phyloP scores from a whole-genome alignment of 2,329 filamentous ascomycete species.

The Trichoderma atroviride region DNA sequence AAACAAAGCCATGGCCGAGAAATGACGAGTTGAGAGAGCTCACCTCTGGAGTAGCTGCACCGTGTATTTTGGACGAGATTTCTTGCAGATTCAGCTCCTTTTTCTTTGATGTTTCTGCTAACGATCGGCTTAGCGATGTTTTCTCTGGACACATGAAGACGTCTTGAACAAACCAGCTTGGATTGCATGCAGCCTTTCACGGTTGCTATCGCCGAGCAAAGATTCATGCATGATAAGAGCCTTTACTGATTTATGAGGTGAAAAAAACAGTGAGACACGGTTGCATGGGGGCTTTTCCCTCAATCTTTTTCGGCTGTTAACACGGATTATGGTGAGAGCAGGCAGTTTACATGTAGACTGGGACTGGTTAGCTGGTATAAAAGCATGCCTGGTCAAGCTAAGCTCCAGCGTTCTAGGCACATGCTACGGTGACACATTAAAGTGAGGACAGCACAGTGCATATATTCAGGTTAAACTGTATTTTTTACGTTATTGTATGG shows the following conservation, averaged over 20 bases:
- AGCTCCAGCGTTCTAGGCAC: neutral
- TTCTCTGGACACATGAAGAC: neutral
- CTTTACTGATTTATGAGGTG: neutral
- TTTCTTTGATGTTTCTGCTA: neutral
- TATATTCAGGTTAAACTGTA: too few relatives aligned
- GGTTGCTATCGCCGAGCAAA: conserved; percentile 7
- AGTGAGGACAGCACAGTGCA: too few relatives aligned
- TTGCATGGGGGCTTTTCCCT: neutral
- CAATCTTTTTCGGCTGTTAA: neutral
- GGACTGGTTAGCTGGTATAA: neutral
- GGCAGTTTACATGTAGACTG: neutral
- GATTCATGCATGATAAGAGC: conserved; percentile 7
- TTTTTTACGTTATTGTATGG: too few relatives aligned
- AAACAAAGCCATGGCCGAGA: neutral
- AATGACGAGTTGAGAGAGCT: neutral
- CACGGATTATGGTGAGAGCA: neutral
- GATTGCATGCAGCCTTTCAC: conserved; percentile 5
- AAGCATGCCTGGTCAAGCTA: neutral
- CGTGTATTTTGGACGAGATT: neutral
- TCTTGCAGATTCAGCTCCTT: neutral
- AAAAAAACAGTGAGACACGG: neutral
- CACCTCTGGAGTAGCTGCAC: conserved; percentile 1
- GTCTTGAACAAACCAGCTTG: neutral
- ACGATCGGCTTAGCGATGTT: neutral
- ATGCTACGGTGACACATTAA: neutral